A percentile compares a stretch with the other conserved stretches of the same genome.
These are phyloP conservation scores for Wallacemonas sp. DNA, from an alignment of 208 protist species.

Conservation along the genomic window DNA sequence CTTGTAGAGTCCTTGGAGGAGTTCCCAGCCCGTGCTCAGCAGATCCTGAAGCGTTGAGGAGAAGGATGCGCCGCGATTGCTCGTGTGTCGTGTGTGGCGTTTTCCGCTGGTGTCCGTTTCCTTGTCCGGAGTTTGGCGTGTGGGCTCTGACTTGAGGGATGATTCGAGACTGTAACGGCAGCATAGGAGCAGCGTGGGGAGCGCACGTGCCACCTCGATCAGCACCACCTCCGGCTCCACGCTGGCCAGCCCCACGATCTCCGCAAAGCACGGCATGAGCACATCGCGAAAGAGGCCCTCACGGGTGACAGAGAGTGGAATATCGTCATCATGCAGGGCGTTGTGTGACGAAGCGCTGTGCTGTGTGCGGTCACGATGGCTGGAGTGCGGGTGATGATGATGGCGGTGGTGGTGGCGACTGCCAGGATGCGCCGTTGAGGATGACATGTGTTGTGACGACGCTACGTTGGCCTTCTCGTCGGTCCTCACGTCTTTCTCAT, in stretches of 20 bases:
- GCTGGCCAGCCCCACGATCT: slow-evolving; percentile 22
- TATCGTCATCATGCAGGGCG: not conserved
- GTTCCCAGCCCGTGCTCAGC: slow-evolving; percentile 58
- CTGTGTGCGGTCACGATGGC: no score
- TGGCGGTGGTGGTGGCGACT: no score
- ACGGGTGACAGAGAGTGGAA: slow-evolving; percentile 20
- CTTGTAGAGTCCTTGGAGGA: slow-evolving; percentile 57
- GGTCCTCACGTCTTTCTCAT: no score
- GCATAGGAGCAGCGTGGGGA: slow-evolving; percentile 63
- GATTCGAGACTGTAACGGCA: slow-evolving; percentile 46
- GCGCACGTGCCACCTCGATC: slow-evolving; percentile 55
- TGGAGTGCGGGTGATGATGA: no score
- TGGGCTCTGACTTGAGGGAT: not conserved
- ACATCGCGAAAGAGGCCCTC: slow-evolving; percentile 60
- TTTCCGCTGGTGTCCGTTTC: not conserved
- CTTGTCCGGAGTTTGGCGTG: not conserved
- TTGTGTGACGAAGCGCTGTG: no score
- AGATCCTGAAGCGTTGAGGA: slow-evolving; percentile 41
- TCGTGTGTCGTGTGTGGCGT: not conserved
- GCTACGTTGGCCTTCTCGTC: no score
- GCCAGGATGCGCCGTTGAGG: no score
- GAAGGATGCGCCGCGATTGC: not conserved
- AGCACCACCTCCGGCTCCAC: slow-evolving; percentile 30
- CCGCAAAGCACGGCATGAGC: slow-evolving; percentile 50
- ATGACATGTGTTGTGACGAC: no score